Percentiles rank a stretch among this genome's conserved stretches.
Conservation (phyloP, 2,329 filamentous ascomycete species). For the Blastomyces gilchristii region DNA sequence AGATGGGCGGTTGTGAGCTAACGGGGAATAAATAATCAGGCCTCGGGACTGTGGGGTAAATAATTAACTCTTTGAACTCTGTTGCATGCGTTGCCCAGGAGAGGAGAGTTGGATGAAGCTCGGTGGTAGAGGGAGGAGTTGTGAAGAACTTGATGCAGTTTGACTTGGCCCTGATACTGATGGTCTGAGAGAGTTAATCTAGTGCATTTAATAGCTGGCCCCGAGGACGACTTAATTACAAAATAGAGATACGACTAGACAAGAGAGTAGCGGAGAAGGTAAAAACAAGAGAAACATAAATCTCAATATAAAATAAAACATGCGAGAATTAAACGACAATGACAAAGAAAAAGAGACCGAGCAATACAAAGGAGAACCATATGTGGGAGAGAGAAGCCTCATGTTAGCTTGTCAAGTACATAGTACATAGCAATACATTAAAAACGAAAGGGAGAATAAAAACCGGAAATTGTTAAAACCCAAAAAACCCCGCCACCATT, state of each 20-base stretch:
- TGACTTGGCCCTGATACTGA: too few species aligned
- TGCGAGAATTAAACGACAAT: not conserved
- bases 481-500: not conserved
- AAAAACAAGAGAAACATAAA: not conserved
- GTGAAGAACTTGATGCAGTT: too few species aligned
- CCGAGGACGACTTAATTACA: not conserved
- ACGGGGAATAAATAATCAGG: too few species aligned
- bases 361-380: conserved; percentile 1
- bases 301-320: conserved; percentile 3
- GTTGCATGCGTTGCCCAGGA: too few species aligned
- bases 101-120: too few species aligned
- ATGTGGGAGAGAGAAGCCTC: not conserved
- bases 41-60: not conserved
- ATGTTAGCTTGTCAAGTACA: not conserved
- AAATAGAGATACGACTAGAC: too few species aligned
- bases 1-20: too few species aligned
- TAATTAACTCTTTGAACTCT: not conserved
- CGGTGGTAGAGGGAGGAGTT: too few species aligned
- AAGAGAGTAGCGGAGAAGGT: not conserved
- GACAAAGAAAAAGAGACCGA: not conserved
- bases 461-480: not conserved
- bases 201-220: not conserved
- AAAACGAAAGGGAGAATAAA: not conserved
- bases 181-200: not conserved
- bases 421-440: conserved; percentile 1